Percentiles rank a stretch among this genome's conserved stretches.
Evolutionary conservation across 345 rosid genomes (phyloP).

Genomic region (Eucalyptus melliodora): DNA sequence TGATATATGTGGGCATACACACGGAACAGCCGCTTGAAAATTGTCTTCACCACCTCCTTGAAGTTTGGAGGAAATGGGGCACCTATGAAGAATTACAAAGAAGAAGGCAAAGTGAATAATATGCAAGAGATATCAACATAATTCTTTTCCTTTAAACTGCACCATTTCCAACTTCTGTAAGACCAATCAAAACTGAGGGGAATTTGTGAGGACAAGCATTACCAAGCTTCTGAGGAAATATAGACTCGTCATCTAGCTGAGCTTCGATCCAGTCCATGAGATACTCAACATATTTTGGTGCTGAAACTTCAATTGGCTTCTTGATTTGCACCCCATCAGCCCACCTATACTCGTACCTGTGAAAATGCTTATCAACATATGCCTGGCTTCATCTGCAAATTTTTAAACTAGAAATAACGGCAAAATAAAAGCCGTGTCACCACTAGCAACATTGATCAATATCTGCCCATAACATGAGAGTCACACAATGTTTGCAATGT

Average conservation of each 20-base stretch:
- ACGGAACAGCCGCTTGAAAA: conserved; percentile 88
- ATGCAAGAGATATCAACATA: neutral
- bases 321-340: conserved; percentile 98
- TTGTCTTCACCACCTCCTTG: conserved; percentile 94
- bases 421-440: neutral
- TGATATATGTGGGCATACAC: conserved; percentile 96
- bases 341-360: conserved; percentile 98
- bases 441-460: neutral
- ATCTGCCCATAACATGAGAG: neutral
- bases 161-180: neutral
- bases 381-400: neutral
- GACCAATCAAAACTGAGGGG: neutral
- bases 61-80: conserved; percentile 96
- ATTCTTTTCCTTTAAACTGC: neutral
- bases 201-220: conserved; percentile 3
- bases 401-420: neutral
- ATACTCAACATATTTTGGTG: conserved; percentile 97
- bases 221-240: conserved; percentile 99
- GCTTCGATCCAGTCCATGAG: conserved; percentile 98
- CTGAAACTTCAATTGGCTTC: conserved; percentile 98
- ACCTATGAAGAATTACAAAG: conserved; percentile 30
- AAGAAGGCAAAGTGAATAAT: neutral
- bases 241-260: conserved; percentile 93
- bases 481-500: neutral
- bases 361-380: neutral